phyloP scores from a whole-genome alignment of 805 yeast species.

The Kodamaea kakaduensis region DNA sequence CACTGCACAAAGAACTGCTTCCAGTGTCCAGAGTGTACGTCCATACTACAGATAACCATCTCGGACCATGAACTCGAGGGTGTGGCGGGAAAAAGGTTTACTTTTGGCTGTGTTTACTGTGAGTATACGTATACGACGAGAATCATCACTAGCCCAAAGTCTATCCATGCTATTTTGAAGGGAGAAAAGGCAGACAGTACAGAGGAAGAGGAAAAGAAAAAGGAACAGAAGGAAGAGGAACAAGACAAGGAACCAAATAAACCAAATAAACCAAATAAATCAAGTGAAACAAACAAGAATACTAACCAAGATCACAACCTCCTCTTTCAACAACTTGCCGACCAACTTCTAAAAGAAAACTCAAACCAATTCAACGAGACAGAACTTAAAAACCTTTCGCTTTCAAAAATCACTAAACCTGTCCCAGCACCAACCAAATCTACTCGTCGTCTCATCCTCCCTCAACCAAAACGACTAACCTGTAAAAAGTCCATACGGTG shows the following conservation, averaged over 20 bases:
- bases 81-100: conserved; percentile 31
- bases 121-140: conserved; percentile 33
- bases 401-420: conserved; percentile 9
- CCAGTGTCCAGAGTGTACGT: conserved; percentile 33
- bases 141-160: conserved; percentile 37
- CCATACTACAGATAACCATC: conserved; percentile 22
- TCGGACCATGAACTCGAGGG: conserved; percentile 14
- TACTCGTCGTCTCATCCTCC: too few species aligned
- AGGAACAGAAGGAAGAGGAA: too few species aligned
- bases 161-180: conserved; percentile 28
- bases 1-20: conserved; percentile 38
- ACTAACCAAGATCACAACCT: too few species aligned
- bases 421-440: neutral
- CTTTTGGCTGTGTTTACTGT: conserved; percentile 36
- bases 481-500: conserved; percentile 27
- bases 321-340: too few species aligned
- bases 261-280: too few species aligned
- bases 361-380: conserved; percentile 1
- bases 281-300: too few species aligned
- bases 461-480: conserved; percentile 15
- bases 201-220: conserved; percentile 3
- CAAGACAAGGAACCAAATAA: too few species aligned
- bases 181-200: conserved; percentile 11
- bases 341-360: too few species aligned
- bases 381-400: conserved; percentile 9